phyloP scores from a whole-genome alignment of 352 stramenopile species.

The Pythium aristosporum region DNA sequence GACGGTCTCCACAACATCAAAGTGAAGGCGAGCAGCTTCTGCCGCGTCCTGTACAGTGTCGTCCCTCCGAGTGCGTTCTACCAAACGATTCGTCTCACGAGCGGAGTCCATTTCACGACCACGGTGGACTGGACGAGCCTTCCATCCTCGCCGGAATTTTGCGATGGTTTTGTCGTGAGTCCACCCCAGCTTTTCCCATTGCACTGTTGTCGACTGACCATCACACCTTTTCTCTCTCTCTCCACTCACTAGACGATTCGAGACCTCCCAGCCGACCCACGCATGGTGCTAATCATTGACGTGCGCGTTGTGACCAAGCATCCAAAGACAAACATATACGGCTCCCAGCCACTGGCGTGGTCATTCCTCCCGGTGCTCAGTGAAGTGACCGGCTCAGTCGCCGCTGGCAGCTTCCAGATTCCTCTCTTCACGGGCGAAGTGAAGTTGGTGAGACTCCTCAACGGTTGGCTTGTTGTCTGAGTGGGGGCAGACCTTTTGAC shows the following conservation, averaged over 20 bases:
- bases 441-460: slow-evolving; percentile 43
- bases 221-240: background rate
- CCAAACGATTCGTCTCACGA: slow-evolving; percentile 49
- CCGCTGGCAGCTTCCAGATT: slow-evolving; percentile 44
- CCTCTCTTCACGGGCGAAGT: slow-evolving; percentile 64
- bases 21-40: slow-evolving; percentile 43
- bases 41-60: slow-evolving; percentile 56
- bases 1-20: slow-evolving; percentile 71
- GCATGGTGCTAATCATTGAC: slow-evolving; percentile 52
- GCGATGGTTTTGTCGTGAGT: slow-evolving; percentile 47
- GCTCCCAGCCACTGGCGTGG: slow-evolving; percentile 57
- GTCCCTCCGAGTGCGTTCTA: slow-evolving; percentile 65
- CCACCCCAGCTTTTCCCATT: background rate
- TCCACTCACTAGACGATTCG: slow-evolving; percentile 42
- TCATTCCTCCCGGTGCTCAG: slow-evolving; percentile 59
- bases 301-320: slow-evolving; percentile 46
- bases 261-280: slow-evolving; percentile 29
- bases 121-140: slow-evolving; percentile 61
- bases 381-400: slow-evolving; percentile 32
- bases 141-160: slow-evolving; percentile 53
- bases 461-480: background rate
- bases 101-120: slow-evolving; percentile 57
- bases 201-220: too few species aligned
- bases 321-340: slow-evolving; percentile 43
- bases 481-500: too few species aligned